Evolutionary conservation across 768 basidiomycete genomes (phyloP), one percentile per base, ranked within the genome.

Genomic region (Amanita fuliginea): DNA sequence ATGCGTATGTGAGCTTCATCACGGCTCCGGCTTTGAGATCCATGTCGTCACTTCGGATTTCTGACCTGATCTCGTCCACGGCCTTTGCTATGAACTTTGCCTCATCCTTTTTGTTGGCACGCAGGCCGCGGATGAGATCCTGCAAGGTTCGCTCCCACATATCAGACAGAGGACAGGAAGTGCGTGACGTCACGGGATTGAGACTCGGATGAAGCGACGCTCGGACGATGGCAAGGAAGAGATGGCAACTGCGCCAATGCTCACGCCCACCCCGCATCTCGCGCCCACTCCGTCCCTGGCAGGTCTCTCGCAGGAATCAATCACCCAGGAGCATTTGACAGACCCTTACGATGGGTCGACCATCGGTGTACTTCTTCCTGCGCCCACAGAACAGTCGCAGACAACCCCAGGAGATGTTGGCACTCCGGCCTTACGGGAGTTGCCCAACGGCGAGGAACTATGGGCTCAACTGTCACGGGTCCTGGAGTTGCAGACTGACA

Each of bases 131-230:
- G 60, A 96, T 91, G 59, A 96, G 85, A 67, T 95, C 93, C 60
- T 95, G 89, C 7, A 97, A 76, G 5, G 92, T 95, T 47, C 93
- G 78, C 73, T 97, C 94, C 88, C 92, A 96, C 94, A 96, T 97
- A 40, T 33, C 51, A 46, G 40, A 43, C 49, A 19, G 18, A 10
- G 13, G 4, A 9, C 46, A 32, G 14, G 34, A 16, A 32, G n/a
- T n/a, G 33, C 42, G 45, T 42, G 50, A 49, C n/a, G 36, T n/a
- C 22, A 11, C 36, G 40, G 40, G 48, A 24, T 42, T n/a, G 19
- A 28, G 30, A 30, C 18, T 22, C 26, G 6, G 37, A 11, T 6
- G 43, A 36, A 18, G 43, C 49, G n/a, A 47, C 54, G 11, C 42
- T 51, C 6, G 39, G 30, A 11, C 30, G n/a, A 32, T 11, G 30